phyloP scores from a whole-genome alignment of 2,329 filamentous ascomycete species.

The Hirsutella minnesotensis region DNA sequence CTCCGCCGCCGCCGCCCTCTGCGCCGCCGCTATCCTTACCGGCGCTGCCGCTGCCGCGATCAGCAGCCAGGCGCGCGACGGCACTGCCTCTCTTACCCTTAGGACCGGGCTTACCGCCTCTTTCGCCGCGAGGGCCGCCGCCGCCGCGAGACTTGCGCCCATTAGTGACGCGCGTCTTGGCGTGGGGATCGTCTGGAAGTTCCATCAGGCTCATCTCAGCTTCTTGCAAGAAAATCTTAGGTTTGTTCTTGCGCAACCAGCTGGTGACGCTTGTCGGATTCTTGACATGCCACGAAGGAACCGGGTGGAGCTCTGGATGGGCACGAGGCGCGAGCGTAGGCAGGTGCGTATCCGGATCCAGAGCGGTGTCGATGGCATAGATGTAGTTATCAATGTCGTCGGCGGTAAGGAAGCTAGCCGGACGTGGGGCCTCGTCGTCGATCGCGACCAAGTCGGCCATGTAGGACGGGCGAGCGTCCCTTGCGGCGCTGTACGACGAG shows the following conservation, averaged over 20 bases:
- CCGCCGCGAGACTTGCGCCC: slow-evolving; percentile 24
- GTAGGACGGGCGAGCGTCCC: slow-evolving; percentile 50
- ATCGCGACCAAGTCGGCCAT: slow-evolving; percentile 35
- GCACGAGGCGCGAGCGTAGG: slow-evolving; percentile 40
- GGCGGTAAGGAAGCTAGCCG: slow-evolving; percentile 54
- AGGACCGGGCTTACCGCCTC: slow-evolving; percentile 27
- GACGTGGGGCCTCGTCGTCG: slow-evolving; percentile 37
- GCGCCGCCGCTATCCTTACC: slow-evolving; percentile 28
- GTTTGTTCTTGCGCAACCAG: slow-evolving; percentile 79
- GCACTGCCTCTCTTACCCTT: slow-evolving; percentile 22
- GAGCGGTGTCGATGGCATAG: slow-evolving; percentile 44
- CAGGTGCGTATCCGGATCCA: slow-evolving; percentile 32
- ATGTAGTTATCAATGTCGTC: slow-evolving; percentile 67
- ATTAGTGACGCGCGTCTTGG: slow-evolving; percentile 5
- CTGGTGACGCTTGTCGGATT: slow-evolving; percentile 93
- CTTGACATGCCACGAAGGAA: slow-evolving; percentile 29
- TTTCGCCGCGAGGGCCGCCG: slow-evolving; percentile 10
- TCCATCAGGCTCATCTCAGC: slow-evolving; percentile 14
- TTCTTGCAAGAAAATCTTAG: slow-evolving; percentile 71
- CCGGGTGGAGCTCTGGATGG: slow-evolving; percentile 22
- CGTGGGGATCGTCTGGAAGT: neutral
- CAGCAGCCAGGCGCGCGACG: slow-evolving; percentile 10
- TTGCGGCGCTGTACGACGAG: slow-evolving; percentile 37
- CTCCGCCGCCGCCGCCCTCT: slow-evolving; percentile 11
- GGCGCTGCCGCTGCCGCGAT: slow-evolving; percentile 11